phyloP scores from a whole-genome alignment of 73 alveolate species.

The Tetrahymena thermophila region DNA sequence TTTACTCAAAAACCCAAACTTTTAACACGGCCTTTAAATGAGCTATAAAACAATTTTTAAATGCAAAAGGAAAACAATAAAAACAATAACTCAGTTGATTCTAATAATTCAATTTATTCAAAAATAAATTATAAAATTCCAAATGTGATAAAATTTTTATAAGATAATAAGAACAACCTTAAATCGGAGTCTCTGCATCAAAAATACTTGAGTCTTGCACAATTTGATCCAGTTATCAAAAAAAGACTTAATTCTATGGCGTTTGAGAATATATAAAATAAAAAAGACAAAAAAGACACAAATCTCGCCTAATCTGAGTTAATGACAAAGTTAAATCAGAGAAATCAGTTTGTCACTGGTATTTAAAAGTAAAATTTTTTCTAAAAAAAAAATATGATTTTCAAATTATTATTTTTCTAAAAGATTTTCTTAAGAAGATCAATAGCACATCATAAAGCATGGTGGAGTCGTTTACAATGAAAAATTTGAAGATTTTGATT shows the following conservation, averaged over 20 bases:
- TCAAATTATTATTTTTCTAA: not conserved
- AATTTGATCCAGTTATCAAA: not conserved
- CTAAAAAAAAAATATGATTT: too few species aligned
- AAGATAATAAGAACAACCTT: not conserved
- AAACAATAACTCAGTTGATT: not conserved
- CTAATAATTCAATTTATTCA: not conserved
- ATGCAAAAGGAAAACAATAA: not conserved
- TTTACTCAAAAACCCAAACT: not conserved
- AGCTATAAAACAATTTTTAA: not conserved
- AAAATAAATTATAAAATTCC: not conserved
- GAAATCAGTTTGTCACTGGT: not conserved
- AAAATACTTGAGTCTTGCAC: not conserved
- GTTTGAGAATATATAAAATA: not conserved
- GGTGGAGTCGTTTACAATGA: not conserved
- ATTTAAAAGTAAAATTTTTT: not conserved
- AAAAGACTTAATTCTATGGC: not conserved
- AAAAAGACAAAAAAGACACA: not conserved
- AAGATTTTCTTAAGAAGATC: not conserved
- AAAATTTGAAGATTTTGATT: not conserved
- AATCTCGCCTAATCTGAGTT: not conserved
- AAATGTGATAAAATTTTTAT: not conserved
- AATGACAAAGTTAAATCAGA: not conserved
- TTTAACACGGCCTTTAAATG: not conserved
- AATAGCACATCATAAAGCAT: not conserved
- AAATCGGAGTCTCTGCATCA: not conserved